Percentiles rank a stretch among this genome's conserved stretches.
phyloP scores from a whole-genome alignment of 192 early-diverging fungal genomes.

The Spizellomyces sp. region DNA sequence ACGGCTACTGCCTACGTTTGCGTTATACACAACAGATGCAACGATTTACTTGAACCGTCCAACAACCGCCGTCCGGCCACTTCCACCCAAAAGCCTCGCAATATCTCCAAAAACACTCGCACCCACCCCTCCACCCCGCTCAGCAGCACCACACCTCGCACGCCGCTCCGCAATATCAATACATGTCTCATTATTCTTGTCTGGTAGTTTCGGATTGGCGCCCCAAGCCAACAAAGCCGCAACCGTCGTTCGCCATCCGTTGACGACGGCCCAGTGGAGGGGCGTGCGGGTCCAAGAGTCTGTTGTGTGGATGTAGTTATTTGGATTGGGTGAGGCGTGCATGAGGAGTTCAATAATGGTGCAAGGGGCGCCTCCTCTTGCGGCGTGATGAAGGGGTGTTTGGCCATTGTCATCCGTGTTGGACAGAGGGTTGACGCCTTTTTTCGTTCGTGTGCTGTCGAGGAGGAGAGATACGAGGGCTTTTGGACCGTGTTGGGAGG shows the following conservation, averaged over 20 bases:
- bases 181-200: constrained; percentile 28
- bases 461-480: constrained; percentile 26
- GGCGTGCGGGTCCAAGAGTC: constrained; percentile 35
- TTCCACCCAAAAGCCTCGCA: constrained; percentile 41
- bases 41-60: constrained; percentile 17
- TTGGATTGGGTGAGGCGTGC: background rate
- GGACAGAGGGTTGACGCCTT: background rate
- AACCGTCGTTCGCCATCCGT: constrained; percentile 37
- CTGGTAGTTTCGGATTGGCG: constrained; percentile 21
- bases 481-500: constrained; percentile 23
- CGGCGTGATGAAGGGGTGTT: constrained; percentile 39
- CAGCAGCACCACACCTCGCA: constrained; percentile 41
- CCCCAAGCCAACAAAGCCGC: constrained; percentile 27
- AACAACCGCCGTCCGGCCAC: constrained; percentile 35
- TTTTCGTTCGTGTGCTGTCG: background rate
- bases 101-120: constrained; percentile 46
- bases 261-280: constrained; percentile 45
- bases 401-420: constrained; percentile 30
- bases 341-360: constrained; percentile 24
- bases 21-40: too few relatives aligned
- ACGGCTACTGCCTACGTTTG: too few relatives aligned
- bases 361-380: constrained; percentile 34
- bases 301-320: background rate
- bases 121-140: constrained; percentile 32
- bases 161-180: constrained; percentile 43